Percentiles rank a stretch among this genome's conserved stretches.
Conservation (phyloP, 257 asterid species). For the Solanum pennellii region DNA sequence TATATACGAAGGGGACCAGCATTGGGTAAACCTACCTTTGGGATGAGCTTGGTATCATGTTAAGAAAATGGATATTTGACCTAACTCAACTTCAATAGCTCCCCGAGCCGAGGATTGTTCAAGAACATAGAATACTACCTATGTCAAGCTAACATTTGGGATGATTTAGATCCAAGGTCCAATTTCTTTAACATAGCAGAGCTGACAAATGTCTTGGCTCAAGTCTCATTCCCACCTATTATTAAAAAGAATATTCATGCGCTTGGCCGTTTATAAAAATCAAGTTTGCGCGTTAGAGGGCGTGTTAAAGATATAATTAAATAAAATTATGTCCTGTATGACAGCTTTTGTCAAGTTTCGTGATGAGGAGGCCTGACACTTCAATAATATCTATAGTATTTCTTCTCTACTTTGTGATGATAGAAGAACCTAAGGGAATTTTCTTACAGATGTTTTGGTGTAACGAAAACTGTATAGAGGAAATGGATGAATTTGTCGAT, state of each 20-base stretch:
- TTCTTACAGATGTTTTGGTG: background rate
- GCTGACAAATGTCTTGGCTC: background rate
- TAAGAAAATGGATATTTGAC: background rate
- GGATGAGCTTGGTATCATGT: background rate
- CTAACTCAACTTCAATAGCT: background rate
- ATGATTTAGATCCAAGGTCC: background rate
- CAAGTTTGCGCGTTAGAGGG: background rate
- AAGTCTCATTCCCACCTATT: background rate
- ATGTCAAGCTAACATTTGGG: background rate
- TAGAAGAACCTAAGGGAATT: background rate
- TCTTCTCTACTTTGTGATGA: background rate
- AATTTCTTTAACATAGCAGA: background rate
- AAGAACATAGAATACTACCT: background rate
- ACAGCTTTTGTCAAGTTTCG: background rate
- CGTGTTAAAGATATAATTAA: background rate
- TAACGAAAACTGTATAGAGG: background rate
- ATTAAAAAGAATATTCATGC: background rate
- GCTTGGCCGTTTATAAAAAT: background rate
- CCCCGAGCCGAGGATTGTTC: background rate
- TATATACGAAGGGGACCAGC: background rate
- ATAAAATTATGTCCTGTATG: background rate
- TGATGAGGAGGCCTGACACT: background rate
- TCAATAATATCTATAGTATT: background rate
- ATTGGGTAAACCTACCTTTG: background rate
- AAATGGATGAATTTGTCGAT: background rate